A percentile compares a stretch with the other conserved stretches of the same genome.
These are phyloP conservation scores for Naganishia friedmannii DNA, from an alignment of 768 basidiomycete species.

Conservation along the genomic window DNA sequence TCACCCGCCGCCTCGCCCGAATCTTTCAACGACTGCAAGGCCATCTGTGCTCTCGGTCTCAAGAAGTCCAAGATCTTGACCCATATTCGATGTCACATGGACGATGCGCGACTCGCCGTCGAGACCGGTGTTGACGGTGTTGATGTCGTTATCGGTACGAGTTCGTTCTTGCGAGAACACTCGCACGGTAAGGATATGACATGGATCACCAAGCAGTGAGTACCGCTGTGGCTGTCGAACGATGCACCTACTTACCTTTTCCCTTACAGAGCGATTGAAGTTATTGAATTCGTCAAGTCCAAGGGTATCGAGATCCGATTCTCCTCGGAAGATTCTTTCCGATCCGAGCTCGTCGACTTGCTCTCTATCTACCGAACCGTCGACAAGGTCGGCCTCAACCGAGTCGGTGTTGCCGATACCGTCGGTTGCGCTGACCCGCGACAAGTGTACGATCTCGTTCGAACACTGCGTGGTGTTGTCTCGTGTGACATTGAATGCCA, in stretches of 20 bases:
- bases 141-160: slow-evolving; percentile 98
- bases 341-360: slow-evolving; percentile 97
- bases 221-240: slow-evolving; percentile 18
- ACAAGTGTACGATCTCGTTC: slow-evolving; percentile 96
- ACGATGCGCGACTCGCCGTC: slow-evolving; percentile 95
- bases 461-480: slow-evolving; percentile 93
- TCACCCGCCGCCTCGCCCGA: slow-evolving; percentile 97
- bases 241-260: slow-evolving; percentile 9
- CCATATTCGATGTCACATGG: slow-evolving; percentile 99
- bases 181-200: slow-evolving; percentile 99
- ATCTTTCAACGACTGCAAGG: slow-evolving; percentile 87
- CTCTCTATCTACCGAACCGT: slow-evolving; percentile 98
- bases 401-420: slow-evolving; percentile 98
- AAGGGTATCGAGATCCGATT: slow-evolving; percentile 99
- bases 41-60: slow-evolving; percentile 97
- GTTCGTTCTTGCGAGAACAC: slow-evolving; percentile 98
- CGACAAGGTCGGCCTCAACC: slow-evolving; percentile 97
- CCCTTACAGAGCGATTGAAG: slow-evolving; percentile 69
- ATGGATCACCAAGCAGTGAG: slow-evolving; percentile 81
- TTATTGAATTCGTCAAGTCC: slow-evolving; percentile 98
- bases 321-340: slow-evolving; percentile 99
- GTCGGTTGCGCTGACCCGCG: slow-evolving; percentile 98
- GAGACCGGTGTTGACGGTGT: slow-evolving; percentile 99
- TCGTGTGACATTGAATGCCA: slow-evolving; percentile 97
- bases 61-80: slow-evolving; percentile 79